A percentile compares a stretch with the other conserved stretches of the same genome.
Conservation (phyloP, 2,329 filamentous ascomycete genomes). For the Ophiocordyceps camponoti-rufipedis region DNA sequence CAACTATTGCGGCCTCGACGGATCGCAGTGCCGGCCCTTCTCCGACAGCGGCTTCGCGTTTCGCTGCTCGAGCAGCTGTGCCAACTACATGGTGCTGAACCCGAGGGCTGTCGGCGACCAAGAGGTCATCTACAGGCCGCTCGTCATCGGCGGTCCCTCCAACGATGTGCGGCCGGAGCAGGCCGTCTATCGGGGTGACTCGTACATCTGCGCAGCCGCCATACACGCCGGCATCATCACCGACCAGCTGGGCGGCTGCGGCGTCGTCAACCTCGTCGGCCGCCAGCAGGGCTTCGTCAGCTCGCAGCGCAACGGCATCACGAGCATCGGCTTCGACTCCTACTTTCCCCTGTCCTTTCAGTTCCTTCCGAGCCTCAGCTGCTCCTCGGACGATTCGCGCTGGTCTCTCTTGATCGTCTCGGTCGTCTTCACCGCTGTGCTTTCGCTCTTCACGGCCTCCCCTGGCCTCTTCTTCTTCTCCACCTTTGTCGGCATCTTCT, state of each 20-base stretch:
- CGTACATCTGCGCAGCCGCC: slow-evolving; percentile 69
- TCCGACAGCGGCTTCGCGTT: slow-evolving; percentile 52
- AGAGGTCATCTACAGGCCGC: slow-evolving; percentile 41
- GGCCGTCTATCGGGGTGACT: slow-evolving; percentile 70
- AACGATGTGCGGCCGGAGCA: slow-evolving; percentile 17
- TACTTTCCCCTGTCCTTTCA: slow-evolving; percentile 78
- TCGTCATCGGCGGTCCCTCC: slow-evolving; percentile 51
- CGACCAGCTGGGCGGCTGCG: slow-evolving; percentile 58
- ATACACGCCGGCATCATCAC: slow-evolving; percentile 69
- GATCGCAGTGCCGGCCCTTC: slow-evolving; percentile 59
- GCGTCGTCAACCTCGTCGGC: slow-evolving; percentile 59
- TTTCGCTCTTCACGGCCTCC: slow-evolving; percentile 69
- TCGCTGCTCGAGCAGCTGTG: slow-evolving; percentile 56
- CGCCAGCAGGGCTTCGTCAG: slow-evolving; percentile 43
- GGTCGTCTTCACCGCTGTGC: slow-evolving; percentile 54
- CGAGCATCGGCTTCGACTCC: slow-evolving; percentile 62
- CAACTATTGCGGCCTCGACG: slow-evolving; percentile 58
- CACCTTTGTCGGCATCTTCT: slow-evolving; percentile 67
- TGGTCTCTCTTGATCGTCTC: slow-evolving; percentile 77
- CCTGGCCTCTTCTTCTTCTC: slow-evolving; percentile 72
- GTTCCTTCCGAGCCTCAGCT: slow-evolving; percentile 48
- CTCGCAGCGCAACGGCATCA: slow-evolving; percentile 54
- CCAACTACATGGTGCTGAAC: slow-evolving; percentile 45
- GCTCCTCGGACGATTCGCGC: slow-evolving; percentile 56
- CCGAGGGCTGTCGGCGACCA: slow-evolving; percentile 58